A percentile compares a stretch with the other conserved stretches of the same genome.
These are phyloP conservation scores for Sungouiozyma ichnusensis DNA, from an alignment of 805 yeast genomes.

Conservation along the genomic window DNA sequence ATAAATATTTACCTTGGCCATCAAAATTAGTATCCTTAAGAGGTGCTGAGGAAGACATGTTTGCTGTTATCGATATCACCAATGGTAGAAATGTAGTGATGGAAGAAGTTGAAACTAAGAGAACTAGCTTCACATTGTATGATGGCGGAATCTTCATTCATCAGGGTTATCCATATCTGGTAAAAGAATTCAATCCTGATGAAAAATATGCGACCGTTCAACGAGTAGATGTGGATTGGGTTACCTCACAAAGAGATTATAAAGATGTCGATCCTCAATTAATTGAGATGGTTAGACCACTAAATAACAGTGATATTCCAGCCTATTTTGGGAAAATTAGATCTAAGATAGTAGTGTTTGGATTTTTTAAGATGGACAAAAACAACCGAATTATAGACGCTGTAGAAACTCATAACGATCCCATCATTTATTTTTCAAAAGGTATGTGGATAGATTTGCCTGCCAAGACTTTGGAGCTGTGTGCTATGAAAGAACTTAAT, in stretches of 20 bases:
- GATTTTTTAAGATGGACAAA: constrained; percentile 79
- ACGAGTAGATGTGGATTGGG: constrained; percentile 89
- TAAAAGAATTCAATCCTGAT: constrained; percentile 72
- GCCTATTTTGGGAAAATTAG: constrained; percentile 66
- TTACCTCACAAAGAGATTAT: constrained; percentile 81
- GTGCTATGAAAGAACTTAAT: constrained; percentile 48
- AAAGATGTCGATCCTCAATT: constrained; percentile 85
- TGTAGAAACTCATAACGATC: constrained; percentile 86
- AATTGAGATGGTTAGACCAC: constrained; percentile 52
- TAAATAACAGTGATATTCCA: constrained; percentile 43
- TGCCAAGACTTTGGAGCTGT: constrained; percentile 42
- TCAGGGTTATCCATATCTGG: constrained; percentile 85
- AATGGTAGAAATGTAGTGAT: constrained; percentile 65
- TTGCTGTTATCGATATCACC: constrained; percentile 85
- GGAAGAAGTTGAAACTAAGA: constrained; percentile 79
- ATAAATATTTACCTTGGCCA: constrained; percentile 72
- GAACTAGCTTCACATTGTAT: constrained; percentile 84
- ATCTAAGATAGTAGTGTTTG: constrained; percentile 74
- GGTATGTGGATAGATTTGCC: constrained; percentile 95
- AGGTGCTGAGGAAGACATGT: constrained; percentile 71
- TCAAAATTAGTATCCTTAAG: constrained; percentile 64
- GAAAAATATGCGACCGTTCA: constrained; percentile 76
- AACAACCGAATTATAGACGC: constrained; percentile 78
- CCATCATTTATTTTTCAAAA: constrained; percentile 52
- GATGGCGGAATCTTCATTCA: constrained; percentile 90